Conservation (phyloP, 495 filamentous ascomycete species). For the Neurospora intermedia region DNA sequence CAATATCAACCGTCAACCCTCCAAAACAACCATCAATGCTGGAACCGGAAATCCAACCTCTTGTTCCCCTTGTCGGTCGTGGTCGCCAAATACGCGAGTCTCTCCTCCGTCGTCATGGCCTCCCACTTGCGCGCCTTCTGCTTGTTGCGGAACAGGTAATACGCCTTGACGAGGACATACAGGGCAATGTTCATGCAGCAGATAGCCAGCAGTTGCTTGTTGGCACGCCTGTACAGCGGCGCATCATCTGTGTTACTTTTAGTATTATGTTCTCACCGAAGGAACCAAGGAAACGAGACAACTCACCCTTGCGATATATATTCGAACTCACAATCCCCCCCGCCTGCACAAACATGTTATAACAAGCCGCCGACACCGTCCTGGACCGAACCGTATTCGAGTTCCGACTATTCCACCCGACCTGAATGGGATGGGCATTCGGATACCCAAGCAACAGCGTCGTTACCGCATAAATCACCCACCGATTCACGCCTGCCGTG, state of each 20-base stretch:
- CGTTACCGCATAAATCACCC: constrained; percentile 46
- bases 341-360: constrained; percentile 59
- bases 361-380: constrained; percentile 46
- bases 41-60: constrained; percentile 49
- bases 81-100: constrained; percentile 51
- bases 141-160: constrained; percentile 52
- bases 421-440: constrained; percentile 50
- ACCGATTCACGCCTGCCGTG: constrained; percentile 34
- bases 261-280: constrained; percentile 20
- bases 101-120: constrained; percentile 54
- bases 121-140: constrained; percentile 37
- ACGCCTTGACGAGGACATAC: constrained; percentile 47
- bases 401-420: constrained; percentile 54
- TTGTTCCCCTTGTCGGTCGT: constrained; percentile 67
- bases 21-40: constrained; percentile 15
- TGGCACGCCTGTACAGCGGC: constrained; percentile 51
- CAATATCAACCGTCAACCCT: background rate
- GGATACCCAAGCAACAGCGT: constrained; percentile 48
- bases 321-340: constrained; percentile 53
- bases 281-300: background rate
- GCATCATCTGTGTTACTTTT: constrained; percentile 37
- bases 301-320: constrained; percentile 43
- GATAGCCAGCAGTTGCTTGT: constrained; percentile 49
- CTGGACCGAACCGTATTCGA: constrained; percentile 46
- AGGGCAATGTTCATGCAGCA: constrained; percentile 43